phyloP scores from a whole-genome alignment of 1,284 basidiomycete genomes.

The Bjerkandera adusta region DNA sequence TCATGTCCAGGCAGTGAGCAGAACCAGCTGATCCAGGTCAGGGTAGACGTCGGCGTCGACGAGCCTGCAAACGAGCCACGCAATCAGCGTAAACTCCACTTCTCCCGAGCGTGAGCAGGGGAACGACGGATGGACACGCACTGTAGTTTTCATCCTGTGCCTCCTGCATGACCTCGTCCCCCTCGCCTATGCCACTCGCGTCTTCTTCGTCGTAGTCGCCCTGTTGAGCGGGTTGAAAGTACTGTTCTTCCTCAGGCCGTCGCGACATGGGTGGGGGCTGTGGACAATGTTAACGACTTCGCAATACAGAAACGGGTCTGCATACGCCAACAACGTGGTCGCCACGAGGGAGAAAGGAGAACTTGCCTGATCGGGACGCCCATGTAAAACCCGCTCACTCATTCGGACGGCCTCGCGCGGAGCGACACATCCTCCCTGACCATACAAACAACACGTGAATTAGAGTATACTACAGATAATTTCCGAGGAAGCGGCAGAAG shows the following conservation, averaged over 20 bases:
- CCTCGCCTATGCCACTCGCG: constrained; percentile 29
- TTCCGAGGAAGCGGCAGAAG: no score
- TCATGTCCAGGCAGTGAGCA: constrained; percentile 98
- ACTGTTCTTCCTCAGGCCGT: constrained; percentile 11
- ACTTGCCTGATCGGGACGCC: no score
- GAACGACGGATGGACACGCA: constrained; percentile 20
- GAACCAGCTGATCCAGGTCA: constrained; percentile 99
- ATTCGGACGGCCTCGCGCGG: no score
- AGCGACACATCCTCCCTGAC: no score
- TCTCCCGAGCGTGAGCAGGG: constrained; percentile 5
- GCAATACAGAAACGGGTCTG: constrained; percentile 10
- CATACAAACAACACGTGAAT: no score
- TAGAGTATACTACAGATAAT: no score
- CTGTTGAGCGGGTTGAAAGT: constrained; percentile 13
- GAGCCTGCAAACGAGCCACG: constrained; percentile 50
- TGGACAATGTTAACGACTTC: constrained; percentile 3
- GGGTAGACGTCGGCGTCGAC: constrained; percentile 79
- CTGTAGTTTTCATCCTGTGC: constrained; percentile 32
- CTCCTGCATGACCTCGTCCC: constrained; percentile 35
- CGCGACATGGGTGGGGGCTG: constrained; percentile 24
- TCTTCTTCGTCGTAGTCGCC: constrained; percentile 24
- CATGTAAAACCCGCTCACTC: no score
- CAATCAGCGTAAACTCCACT: no score
- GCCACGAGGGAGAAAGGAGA: constrained; percentile 29
- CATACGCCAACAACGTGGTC: constrained; percentile 23